Evolutionary conservation across 1,284 basidiomycete species (phyloP).

Genomic region (Puccinia brachypodii): DNA sequence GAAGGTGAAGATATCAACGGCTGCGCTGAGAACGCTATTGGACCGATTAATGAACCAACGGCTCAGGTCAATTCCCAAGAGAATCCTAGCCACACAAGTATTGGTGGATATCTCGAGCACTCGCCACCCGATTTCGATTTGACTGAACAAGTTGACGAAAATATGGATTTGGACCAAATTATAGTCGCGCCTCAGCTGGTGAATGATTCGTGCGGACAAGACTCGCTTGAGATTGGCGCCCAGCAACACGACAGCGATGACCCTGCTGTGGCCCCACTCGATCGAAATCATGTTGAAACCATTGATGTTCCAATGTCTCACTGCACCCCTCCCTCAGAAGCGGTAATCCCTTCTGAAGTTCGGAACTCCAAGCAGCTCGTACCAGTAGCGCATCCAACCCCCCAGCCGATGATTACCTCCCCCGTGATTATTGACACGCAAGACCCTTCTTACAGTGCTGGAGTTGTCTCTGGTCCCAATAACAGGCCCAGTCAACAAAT

Average conservation of each 20-base stretch:
- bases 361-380: not conserved
- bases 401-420: not conserved
- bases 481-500: not conserved
- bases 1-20: not conserved
- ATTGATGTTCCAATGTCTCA: not conserved
- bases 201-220: not conserved
- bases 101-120: not conserved
- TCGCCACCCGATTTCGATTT: not conserved
- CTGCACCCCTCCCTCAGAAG: not conserved
- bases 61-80: not conserved
- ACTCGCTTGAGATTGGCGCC: not conserved
- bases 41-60: not conserved
- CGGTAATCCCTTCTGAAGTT: not conserved
- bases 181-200: too few species aligned
- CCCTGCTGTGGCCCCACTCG: not conserved
- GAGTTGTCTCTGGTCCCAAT: not conserved
- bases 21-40: not conserved
- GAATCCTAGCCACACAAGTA: not conserved
- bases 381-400: not conserved
- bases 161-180: too few species aligned
- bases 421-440: not conserved
- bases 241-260: not conserved
- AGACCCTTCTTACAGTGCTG: not conserved
- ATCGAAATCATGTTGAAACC: not conserved
- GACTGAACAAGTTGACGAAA: not conserved